Evolutionary conservation across 805 yeast species (phyloP).

Genomic region (Barnettozyma populi): DNA sequence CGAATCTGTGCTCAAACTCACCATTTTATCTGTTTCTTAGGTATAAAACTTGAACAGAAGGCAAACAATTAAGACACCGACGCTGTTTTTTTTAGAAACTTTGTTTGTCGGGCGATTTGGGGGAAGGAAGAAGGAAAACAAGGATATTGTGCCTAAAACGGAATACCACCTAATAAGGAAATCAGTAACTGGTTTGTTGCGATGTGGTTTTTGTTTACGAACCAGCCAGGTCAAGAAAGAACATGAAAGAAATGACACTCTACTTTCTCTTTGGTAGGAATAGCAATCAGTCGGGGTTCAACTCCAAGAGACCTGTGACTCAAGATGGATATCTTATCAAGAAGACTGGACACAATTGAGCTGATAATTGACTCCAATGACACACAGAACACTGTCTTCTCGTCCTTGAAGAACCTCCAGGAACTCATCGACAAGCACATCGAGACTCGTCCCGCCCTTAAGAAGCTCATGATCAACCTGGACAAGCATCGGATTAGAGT

Average conservation of each 20-base stretch:
- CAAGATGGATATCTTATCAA: not conserved
- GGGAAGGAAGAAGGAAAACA: not conserved
- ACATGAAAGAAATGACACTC: too few species aligned
- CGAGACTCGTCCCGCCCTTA: not conserved
- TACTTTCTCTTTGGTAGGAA: too few species aligned
- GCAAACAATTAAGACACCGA: not conserved
- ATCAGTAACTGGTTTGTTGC: not conserved
- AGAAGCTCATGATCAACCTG: not conserved
- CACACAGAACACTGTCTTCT: not conserved
- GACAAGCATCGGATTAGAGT: not conserved
- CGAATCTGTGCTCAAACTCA: not conserved
- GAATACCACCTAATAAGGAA: not conserved
- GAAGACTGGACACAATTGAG: not conserved
- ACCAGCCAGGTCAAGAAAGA: too few species aligned
- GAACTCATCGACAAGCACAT: not conserved
- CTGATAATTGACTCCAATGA: not conserved
- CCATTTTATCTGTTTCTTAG: slow-evolving; percentile 4
- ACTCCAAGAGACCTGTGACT: not conserved
- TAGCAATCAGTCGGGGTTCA: too few species aligned
- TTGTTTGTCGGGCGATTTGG: not conserved
- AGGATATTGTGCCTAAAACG: not conserved
- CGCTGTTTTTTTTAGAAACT: not conserved
- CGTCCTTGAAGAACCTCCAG: not conserved
- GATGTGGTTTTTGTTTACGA: not conserved
- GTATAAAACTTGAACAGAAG: not conserved